Evolutionary conservation across 768 basidiomycete genomes (phyloP).

Genomic region (Tricholoma terreum): DNA sequence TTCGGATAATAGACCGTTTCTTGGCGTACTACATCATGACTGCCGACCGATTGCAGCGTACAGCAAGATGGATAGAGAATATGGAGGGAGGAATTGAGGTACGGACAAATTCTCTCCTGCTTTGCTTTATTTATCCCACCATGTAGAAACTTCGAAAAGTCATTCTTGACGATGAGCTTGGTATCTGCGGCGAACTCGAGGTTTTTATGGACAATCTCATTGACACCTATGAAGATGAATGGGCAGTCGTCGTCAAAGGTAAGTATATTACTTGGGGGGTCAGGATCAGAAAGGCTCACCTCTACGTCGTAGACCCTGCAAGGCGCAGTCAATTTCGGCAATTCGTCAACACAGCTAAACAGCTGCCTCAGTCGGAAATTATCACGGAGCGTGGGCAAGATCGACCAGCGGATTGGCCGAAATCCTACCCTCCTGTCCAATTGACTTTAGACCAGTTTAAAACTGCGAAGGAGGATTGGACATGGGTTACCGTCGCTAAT

Average conservation of each 20-base stretch:
- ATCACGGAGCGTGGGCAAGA: conserved; percentile 60
- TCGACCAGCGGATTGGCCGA: conserved; percentile 69
- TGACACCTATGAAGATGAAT: conserved; percentile 66
- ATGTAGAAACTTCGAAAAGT: conserved; percentile 53
- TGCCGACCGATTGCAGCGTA: conserved; percentile 68
- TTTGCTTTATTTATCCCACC: neutral
- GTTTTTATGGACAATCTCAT: conserved; percentile 63
- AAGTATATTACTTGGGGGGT: conserved; percentile 12
- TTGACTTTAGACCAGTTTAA: conserved; percentile 36
- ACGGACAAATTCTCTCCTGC: conserved; percentile 12
- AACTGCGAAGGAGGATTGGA: conserved; percentile 42
- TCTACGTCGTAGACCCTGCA: conserved; percentile 33
- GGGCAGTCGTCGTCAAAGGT: conserved; percentile 57
- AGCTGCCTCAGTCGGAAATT: conserved; percentile 42
- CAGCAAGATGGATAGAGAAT: conserved; percentile 69
- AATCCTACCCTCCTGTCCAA: conserved; percentile 47
- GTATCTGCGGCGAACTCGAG: conserved; percentile 69
- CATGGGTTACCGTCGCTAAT: conserved; percentile 50
- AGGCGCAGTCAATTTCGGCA: conserved; percentile 53
- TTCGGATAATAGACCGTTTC: conserved; percentile 64
- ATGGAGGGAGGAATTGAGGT: conserved; percentile 53
- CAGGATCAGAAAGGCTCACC: conserved; percentile 10
- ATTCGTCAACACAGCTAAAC: conserved; percentile 62
- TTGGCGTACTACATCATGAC: conserved; percentile 69
- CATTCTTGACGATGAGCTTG: conserved; percentile 66